Conservation (phyloP, 108 stramenopile genomes). For the Stephanodiscus minutulus region DNA sequence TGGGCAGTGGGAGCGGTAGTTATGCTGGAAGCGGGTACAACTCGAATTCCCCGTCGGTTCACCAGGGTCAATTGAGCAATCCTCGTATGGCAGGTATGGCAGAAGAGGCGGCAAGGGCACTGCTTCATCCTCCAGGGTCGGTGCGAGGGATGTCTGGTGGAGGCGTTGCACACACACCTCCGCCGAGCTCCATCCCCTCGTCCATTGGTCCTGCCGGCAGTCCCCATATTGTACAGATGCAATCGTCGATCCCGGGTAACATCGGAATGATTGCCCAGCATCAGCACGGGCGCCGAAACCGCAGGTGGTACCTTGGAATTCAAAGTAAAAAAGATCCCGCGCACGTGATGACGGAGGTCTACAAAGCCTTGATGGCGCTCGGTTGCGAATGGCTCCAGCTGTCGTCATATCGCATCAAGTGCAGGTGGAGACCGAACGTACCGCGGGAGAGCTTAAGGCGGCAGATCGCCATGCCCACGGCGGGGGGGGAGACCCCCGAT, state of each 20-base stretch:
- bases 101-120: slow-evolving; percentile 78
- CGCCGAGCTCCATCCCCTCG: slow-evolving; percentile 54
- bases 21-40: slow-evolving; percentile 49
- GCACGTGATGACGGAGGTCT: slow-evolving; percentile 99
- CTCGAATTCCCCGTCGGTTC: slow-evolving; percentile 45
- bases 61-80: slow-evolving; percentile 52
- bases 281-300: slow-evolving; percentile 85
- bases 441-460: slow-evolving; percentile 34
- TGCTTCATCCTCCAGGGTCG: slow-evolving; percentile 67
- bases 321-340: slow-evolving; percentile 99
- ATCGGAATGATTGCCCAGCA: slow-evolving; percentile 92
- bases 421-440: slow-evolving; percentile 92
- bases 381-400: slow-evolving; percentile 95
- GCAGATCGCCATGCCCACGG: slow-evolving; percentile 55
- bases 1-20: slow-evolving; percentile 50
- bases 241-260: slow-evolving; percentile 88
- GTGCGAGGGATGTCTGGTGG: slow-evolving; percentile 30
- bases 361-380: slow-evolving; percentile 94
- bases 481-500: slow-evolving; percentile 68
- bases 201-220: slow-evolving; percentile 53
- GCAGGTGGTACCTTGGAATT: slow-evolving; percentile 98
- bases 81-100: slow-evolving; percentile 76
- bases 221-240: slow-evolving; percentile 85
- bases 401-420: slow-evolving; percentile 93
- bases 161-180: slow-evolving; percentile 32